Evolutionary conservation across 1,139 yeast species (phyloP).

Genomic region (Geotrichum bryndzae): DNA sequence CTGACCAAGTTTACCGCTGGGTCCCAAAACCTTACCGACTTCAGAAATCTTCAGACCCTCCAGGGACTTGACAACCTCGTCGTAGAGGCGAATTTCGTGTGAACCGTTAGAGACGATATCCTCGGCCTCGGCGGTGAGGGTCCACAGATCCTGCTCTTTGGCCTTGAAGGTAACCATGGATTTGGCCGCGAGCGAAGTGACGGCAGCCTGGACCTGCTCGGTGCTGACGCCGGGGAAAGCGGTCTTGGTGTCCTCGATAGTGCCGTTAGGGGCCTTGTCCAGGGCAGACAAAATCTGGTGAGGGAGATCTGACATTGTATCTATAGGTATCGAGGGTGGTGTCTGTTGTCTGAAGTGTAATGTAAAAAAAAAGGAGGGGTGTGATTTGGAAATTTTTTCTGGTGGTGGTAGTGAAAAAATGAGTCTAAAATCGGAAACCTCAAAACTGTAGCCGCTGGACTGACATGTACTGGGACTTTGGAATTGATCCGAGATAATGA

Average conservation of each 20-base stretch:
- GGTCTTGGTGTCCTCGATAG: conserved; percentile 58
- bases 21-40: conserved; percentile 70
- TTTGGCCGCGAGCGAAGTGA: conserved; percentile 81
- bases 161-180: conserved; percentile 71
- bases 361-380: neutral
- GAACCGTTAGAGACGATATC: conserved; percentile 77
- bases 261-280: conserved; percentile 46
- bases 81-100: conserved; percentile 78
- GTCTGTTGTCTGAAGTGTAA: neutral
- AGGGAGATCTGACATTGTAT: conserved; percentile 43
- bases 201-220: conserved; percentile 62
- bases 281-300: conserved; percentile 54
- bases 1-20: conserved; percentile 86
- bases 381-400: neutral
- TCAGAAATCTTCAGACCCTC: conserved; percentile 81
- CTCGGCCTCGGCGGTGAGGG: conserved; percentile 73
- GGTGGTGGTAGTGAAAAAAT: neutral
- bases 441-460: neutral
- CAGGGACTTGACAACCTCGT: conserved; percentile 65
- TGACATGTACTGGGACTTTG: neutral
- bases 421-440: neutral
- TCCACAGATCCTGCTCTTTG: conserved; percentile 71
- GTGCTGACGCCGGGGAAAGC: conserved; percentile 50
- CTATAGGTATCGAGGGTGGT: neutral
- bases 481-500: neutral